phyloP scores from a whole-genome alignment of 108 stramenopile genomes.

The Skeletonema grethae region DNA sequence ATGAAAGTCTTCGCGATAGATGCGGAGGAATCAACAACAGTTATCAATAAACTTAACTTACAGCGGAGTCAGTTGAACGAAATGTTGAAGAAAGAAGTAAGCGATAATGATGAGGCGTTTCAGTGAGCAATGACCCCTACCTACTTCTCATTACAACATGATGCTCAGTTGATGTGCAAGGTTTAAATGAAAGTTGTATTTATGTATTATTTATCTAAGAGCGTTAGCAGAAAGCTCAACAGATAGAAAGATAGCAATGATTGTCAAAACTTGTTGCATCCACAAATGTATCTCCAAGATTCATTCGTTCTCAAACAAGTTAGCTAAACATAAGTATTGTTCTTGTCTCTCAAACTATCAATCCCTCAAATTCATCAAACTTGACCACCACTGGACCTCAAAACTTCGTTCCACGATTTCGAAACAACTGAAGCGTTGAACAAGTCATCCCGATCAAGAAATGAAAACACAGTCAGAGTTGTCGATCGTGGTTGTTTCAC shows the following conservation, averaged over 20 bases:
- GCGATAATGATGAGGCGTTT: constrained; percentile 31
- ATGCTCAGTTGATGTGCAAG: neutral
- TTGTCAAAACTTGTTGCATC: neutral
- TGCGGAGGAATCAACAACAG: constrained; percentile 55
- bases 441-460: constrained; percentile 74
- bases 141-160: neutral
- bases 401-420: constrained; percentile 71
- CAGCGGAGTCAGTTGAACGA: constrained; percentile 62
- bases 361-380: neutral
- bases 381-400: constrained; percentile 53
- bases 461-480: constrained; percentile 71
- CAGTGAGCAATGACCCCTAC: constrained; percentile 6
- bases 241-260: too few relatives aligned
- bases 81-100: constrained; percentile 23
- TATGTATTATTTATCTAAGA: neutral
- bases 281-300: neutral
- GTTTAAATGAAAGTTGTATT: neutral
- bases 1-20: constrained; percentile 68
- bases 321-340: neutral
- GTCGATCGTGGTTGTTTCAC: constrained; percentile 62
- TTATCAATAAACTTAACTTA: constrained; percentile 52
- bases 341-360: neutral
- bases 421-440: constrained; percentile 88
- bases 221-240: too few relatives aligned
- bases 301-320: neutral